Evolutionary conservation across 768 basidiomycete species (phyloP), one percentile per base, ranked within the genome.

Genomic region (Epithele typhae): DNA sequence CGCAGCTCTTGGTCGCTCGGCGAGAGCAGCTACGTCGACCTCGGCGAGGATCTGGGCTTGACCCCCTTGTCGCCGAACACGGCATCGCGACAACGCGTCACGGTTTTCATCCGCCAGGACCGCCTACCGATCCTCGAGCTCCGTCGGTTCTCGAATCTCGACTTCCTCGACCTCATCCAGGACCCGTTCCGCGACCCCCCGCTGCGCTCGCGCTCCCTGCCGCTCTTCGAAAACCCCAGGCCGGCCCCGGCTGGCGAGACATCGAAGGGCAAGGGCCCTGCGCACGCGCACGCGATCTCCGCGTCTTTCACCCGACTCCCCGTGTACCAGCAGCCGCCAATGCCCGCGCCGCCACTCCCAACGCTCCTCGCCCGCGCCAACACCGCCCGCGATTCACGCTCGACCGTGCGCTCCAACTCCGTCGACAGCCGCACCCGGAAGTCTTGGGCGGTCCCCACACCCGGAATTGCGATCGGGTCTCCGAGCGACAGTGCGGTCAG

Each of bases 111-210:
- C 10, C 45, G 50, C 15, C 30, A 42, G 32, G 53, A 46, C 32
- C 52, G 49, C 24, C 47, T 52, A 3, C 56, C 56, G 4, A 25
- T 54, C 23, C 48, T 57, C 25, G 46, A 57, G 48, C 50, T 57
- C 19, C 56, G 56, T 18, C 52, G 56, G 5, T 44, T 57, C 27
- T 57, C 56, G 1, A 51, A 54, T 45, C 51, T 56, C n/a, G 51
- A 52, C 14, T 52, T 52, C 46, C 52, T 57, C 36, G 56, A 57
- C 49, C 44, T 50, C 33, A 33, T 48, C 25, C 43, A 46, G 14
- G 51, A 52, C 34, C 46, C 51, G 2, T 48, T 52, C 51, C 51
- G 51, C 21, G 51, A 52, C 25, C 42, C 51, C 4, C 46, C 44
- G 15, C 30, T 24, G 5, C 51, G 51, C 22, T 45, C 51, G 17